Evolutionary conservation across 2,329 filamentous ascomycete genomes (phyloP), one percentile per base, ranked within the genome.

Genomic region (Microdochium nivale): DNA sequence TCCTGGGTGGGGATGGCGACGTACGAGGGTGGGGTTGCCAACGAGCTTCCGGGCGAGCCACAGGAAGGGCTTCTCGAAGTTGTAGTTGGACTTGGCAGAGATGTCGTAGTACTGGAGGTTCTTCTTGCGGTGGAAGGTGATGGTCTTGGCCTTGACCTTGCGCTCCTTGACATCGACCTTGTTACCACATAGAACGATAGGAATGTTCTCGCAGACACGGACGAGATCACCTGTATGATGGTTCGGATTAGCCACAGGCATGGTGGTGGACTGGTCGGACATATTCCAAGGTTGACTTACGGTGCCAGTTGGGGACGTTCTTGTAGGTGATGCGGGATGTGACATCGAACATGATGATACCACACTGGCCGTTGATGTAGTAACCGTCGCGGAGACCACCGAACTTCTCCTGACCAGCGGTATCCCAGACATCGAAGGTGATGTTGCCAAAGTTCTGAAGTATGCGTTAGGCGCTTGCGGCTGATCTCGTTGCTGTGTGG

Each of bases 41-140:
- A 96, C 91, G 54, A 99, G 86, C 86, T 99, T 99, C 74, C 94
- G 86, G 63, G 91, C 92, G 65, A 99, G 87, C 94, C 94, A 97
- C 65, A 97, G 87, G 89, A 99, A 97, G 58, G 92, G 92, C 85
- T 97, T 99, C 86, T 97, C 92, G 75, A 97, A 97, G 86, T 97
- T 97, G 80, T 99, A 97, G 83, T 97, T 97, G 69, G 91, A 96
- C 82, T 97, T 99, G 76, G 94, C 94, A 43, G 90, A 96, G 72
- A 97, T 97, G 66, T 97, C 94, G 83, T 99, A 99, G 84, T 97
- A 99, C 78, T 99, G 94, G 50, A 99, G 86, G 78, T 97, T 99
- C 87, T 99, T 99, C 89, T 99, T 99, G 78, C 94, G 90, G 84
- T 99, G 94, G 88, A 99, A 99, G 62, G 94, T 99, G 77, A 99